These are phyloP conservation scores for Rugonectria rugulosa DNA, from an alignment of 2,329 filamentous ascomycete species.

Conservation along the genomic window DNA sequence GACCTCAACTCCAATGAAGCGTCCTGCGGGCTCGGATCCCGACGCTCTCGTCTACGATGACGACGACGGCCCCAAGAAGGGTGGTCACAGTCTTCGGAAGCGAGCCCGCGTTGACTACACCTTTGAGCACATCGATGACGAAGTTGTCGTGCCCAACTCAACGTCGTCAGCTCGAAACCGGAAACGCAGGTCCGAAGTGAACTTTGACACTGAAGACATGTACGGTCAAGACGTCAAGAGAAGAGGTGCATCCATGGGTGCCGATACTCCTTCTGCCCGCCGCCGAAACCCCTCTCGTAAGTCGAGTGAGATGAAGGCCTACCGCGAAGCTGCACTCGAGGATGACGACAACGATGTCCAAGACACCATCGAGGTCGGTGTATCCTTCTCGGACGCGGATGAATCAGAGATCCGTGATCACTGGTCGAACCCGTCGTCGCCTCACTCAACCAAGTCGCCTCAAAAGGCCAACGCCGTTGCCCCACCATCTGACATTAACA, in stretches of 20 bases:
- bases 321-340: constrained; percentile 40
- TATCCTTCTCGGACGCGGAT: constrained; percentile 45
- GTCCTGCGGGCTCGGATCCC: constrained; percentile 54
- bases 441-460: constrained; percentile 33
- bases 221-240: constrained; percentile 42
- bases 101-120: constrained; percentile 66
- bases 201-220: constrained; percentile 45
- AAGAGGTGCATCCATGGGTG: constrained; percentile 47
- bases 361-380: constrained; percentile 65
- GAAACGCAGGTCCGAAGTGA: constrained; percentile 47
- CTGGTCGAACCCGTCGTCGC: constrained; percentile 41
- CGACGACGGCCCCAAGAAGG: constrained; percentile 60
- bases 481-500: constrained; percentile 19
- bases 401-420: constrained; percentile 40
- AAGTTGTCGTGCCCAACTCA: constrained; percentile 48
- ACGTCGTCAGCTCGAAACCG: constrained; percentile 44
- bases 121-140: constrained; percentile 60
- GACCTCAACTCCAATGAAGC: constrained; percentile 48
- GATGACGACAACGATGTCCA: constrained; percentile 59
- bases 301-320: constrained; percentile 43
- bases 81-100: constrained; percentile 65
- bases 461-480: constrained; percentile 25
- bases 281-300: constrained; percentile 53
- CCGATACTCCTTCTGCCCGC: constrained; percentile 45
- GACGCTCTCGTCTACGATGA: constrained; percentile 53